Evolutionary conservation across 176 grass and related monocot genomes (phyloP).

Genomic region (Musa acuminata): DNA sequence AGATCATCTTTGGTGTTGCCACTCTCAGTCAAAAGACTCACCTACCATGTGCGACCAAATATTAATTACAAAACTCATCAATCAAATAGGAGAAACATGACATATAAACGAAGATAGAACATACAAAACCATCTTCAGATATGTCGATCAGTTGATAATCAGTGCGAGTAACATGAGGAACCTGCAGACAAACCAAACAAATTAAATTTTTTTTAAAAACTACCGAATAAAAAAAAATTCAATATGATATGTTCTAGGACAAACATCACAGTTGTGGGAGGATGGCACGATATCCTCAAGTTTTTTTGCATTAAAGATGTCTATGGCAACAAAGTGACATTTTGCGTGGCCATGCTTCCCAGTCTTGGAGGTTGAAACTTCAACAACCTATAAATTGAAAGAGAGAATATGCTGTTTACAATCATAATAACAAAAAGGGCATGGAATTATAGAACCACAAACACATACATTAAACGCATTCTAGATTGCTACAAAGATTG

Average conservation of each 20-base stretch:
- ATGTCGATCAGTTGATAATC: conserved; percentile 11
- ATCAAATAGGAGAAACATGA: no score
- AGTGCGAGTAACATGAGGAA: conserved; percentile 5
- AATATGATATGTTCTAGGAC: not conserved
- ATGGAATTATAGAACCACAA: no score
- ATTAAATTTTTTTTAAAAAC: not conserved
- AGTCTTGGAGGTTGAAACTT: conserved; percentile 5
- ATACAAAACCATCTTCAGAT: conserved; percentile 12
- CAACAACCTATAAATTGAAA: conserved; percentile 5
- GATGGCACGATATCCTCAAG: conserved; percentile 10
- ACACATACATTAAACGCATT: no score
- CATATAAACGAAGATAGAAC: not conserved
- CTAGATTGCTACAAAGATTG: no score
- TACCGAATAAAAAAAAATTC: not conserved
- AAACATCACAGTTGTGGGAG: conserved; percentile 9
- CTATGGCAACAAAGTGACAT: conserved; percentile 7
- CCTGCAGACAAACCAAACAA: not conserved
- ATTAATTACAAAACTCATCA: not conserved
- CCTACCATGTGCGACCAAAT: not conserved
- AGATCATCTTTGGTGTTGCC: conserved; percentile 11
- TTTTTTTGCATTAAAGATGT: conserved; percentile 8
- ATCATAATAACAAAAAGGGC: no score
- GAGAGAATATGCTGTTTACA: not conserved
- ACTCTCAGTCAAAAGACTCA: conserved; percentile 8
- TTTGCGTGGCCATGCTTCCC: conserved; percentile 12